These are phyloP conservation scores for Aspergillus intermedius DNA, from an alignment of 2,329 filamentous ascomycete species.

Conservation along the genomic window DNA sequence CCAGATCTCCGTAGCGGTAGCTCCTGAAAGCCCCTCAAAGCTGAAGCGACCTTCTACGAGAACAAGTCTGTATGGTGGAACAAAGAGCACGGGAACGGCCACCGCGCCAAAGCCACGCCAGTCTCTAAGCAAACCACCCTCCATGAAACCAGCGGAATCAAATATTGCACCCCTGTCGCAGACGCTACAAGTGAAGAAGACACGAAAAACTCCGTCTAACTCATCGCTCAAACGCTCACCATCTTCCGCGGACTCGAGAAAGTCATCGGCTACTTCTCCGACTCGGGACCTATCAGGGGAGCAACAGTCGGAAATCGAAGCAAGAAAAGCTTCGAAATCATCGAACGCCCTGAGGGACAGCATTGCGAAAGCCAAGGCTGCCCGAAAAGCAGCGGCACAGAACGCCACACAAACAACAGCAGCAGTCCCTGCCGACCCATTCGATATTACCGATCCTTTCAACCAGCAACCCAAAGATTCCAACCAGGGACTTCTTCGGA, in stretches of 20 bases:
- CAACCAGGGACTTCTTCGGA: slow-evolving; percentile 62
- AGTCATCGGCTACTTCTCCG: slow-evolving; percentile 24
- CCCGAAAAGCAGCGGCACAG: slow-evolving; percentile 51
- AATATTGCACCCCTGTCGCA: slow-evolving; percentile 24
- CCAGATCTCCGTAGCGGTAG: slow-evolving; percentile 6
- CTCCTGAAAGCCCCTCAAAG: slow-evolving; percentile 18
- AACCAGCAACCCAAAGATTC: slow-evolving; percentile 55
- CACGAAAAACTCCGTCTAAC: slow-evolving; percentile 28
- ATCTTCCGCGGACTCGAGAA: slow-evolving; percentile 25
- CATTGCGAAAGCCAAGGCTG: slow-evolving; percentile 86
- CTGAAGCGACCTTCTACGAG: slow-evolving; percentile 16
- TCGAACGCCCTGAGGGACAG: slow-evolving; percentile 79
- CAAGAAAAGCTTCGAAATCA: slow-evolving; percentile 54
- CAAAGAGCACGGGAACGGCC: slow-evolving; percentile 33
- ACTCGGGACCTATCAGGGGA: slow-evolving; percentile 24
- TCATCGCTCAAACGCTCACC: slow-evolving; percentile 24
- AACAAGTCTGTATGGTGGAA: slow-evolving; percentile 32
- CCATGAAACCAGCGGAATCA: slow-evolving; percentile 48
- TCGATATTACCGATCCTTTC: slow-evolving; percentile 50
- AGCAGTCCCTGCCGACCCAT: slow-evolving; percentile 24
- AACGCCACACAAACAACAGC: slow-evolving; percentile 17
- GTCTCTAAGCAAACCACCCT: slow-evolving; percentile 49
- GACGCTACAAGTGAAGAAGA: slow-evolving; percentile 35
- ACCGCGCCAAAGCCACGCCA: slow-evolving; percentile 45
- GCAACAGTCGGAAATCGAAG: slow-evolving; percentile 25